Conservation (phyloP, 495 filamentous ascomycete genomes). For the Penicillium angulare region DNA sequence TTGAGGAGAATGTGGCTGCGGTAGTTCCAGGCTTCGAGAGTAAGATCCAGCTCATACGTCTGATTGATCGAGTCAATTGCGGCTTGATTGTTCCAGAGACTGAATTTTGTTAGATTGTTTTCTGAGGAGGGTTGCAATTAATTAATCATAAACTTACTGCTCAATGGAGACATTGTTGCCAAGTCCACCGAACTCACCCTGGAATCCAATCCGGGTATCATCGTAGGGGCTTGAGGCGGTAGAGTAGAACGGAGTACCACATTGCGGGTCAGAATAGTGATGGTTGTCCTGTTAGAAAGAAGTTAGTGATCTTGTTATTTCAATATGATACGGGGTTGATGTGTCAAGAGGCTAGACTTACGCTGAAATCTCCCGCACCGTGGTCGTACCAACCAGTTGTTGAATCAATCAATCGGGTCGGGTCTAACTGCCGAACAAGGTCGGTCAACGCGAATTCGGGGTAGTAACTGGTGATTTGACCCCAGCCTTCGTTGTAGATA, state of each 20-base stretch:
- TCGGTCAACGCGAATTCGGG: slow-evolving; percentile 57
- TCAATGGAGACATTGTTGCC: slow-evolving; percentile 59
- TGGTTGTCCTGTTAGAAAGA: slow-evolving; percentile 58
- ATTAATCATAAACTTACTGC: slow-evolving; percentile 42
- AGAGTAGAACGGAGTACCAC: slow-evolving; percentile 64
- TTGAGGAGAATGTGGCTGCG: slow-evolving; percentile 50
- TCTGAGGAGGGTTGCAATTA: too few species aligned
- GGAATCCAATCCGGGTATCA: slow-evolving; percentile 57
- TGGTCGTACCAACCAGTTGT: slow-evolving; percentile 62
- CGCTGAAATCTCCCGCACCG: slow-evolving; percentile 57
- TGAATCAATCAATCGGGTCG: slow-evolving; percentile 59
- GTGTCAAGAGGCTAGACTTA: slow-evolving; percentile 16
- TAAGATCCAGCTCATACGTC: slow-evolving; percentile 62
- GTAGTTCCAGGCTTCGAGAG: slow-evolving; percentile 63
- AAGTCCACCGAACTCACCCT: slow-evolving; percentile 68
- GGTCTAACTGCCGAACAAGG: slow-evolving; percentile 53
- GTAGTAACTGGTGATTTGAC: slow-evolving; percentile 47
- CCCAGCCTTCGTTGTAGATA: slow-evolving; percentile 75
- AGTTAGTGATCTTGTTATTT: background rate
- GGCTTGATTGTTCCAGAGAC: slow-evolving; percentile 55
- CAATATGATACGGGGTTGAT: background rate
- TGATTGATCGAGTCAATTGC: slow-evolving; percentile 58
- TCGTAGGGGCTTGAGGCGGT: slow-evolving; percentile 56
- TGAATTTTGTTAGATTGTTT: slow-evolving; percentile 3
- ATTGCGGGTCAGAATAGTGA: slow-evolving; percentile 70